These are phyloP conservation scores for Lindgomyces ingoldianus DNA, from an alignment of 495 filamentous ascomycete species.

Conservation along the genomic window DNA sequence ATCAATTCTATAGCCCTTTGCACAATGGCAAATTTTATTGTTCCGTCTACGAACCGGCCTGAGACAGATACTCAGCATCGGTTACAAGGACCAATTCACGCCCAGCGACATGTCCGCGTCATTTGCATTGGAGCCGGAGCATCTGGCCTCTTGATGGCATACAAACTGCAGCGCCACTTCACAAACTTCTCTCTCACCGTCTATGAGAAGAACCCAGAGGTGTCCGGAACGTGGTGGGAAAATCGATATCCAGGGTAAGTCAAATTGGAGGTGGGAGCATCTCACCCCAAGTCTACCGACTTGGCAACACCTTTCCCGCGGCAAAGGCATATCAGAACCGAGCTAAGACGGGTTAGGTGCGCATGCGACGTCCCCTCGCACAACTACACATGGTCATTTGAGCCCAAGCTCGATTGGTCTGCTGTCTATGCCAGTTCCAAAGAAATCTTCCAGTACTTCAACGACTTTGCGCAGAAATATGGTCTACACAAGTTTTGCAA, in stretches of 20 bases:
- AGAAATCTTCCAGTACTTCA: conserved; percentile 45
- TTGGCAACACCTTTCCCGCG: conserved; percentile 4
- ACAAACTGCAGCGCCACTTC: conserved; percentile 40
- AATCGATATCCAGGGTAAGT: conserved; percentile 44
- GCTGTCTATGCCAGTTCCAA: conserved; percentile 42
- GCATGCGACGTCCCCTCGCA: conserved; percentile 47
- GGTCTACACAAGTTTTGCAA: conserved; percentile 43
- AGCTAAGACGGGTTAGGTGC: conserved; percentile 37
- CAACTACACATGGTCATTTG: conserved; percentile 49
- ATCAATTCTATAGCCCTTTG: not conserved
- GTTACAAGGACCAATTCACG: conserved; percentile 35
- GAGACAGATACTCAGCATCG: conserved; percentile 32
- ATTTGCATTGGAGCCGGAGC: conserved; percentile 41
- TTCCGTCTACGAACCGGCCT: conserved; percentile 17
- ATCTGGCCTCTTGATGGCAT: conserved; percentile 38
- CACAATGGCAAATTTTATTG: conserved; percentile 35
- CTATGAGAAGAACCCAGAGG: conserved; percentile 39
- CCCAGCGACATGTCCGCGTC: conserved; percentile 37
- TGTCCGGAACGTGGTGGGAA: conserved; percentile 39
- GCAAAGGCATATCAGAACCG: not conserved
- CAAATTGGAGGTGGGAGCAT: not conserved
- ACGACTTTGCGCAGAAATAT: conserved; percentile 43
- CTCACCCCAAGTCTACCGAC: not conserved
- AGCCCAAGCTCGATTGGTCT: conserved; percentile 48
- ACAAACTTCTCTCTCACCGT: conserved; percentile 34